A percentile compares a stretch with the other conserved stretches of the same genome.
Evolutionary conservation across 202 grass and related monocot genomes (phyloP).

Genomic region (Setaria italica): DNA sequence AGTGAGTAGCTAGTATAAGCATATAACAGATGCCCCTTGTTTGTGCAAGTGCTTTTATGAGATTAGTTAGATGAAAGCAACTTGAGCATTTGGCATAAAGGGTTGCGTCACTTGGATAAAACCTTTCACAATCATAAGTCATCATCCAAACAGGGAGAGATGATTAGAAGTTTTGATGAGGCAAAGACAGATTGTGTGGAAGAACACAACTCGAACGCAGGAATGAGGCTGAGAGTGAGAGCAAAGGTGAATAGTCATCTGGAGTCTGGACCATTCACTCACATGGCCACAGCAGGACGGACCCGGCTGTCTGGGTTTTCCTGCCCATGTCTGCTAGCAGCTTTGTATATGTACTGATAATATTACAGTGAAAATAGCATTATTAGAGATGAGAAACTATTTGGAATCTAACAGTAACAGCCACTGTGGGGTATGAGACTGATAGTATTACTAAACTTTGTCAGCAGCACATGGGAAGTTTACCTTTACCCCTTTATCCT

Average conservation of each 20-base stretch:
- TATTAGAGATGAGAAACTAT: constrained; percentile 10
- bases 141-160: neutral
- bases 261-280: constrained; percentile 11
- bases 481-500: neutral
- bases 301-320: constrained; percentile 8
- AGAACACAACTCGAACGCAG: neutral
- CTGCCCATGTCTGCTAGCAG: constrained; percentile 1
- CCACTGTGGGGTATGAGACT: neutral
- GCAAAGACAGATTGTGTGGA: neutral
- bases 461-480: constrained; percentile 1
- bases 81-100: constrained; percentile 26
- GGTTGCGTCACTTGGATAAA: constrained; percentile 13
- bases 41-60: constrained; percentile 3
- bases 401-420: constrained; percentile 9
- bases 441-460: neutral
- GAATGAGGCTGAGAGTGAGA: neutral
- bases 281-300: constrained; percentile 30
- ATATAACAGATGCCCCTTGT: neutral
- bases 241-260: neutral
- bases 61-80: constrained; percentile 39
- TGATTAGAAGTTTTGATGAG: neutral
- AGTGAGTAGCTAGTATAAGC: neutral
- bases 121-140: constrained; percentile 17
- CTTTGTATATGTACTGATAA: neutral
- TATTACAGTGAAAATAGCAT: neutral